Conservation (phyloP, 805 yeast genomes). For the Lachancea cidri region DNA sequence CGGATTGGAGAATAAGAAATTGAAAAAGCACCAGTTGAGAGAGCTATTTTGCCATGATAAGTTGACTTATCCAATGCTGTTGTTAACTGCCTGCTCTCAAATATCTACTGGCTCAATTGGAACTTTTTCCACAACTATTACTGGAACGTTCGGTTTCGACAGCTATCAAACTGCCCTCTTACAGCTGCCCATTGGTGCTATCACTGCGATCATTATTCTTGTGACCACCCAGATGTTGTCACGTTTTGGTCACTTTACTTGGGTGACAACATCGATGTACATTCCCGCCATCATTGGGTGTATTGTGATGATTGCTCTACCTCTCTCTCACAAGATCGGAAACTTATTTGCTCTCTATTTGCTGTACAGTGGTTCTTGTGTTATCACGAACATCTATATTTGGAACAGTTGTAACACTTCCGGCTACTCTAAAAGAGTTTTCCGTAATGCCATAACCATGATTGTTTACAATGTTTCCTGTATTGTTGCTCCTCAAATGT, state of each 20-base stretch:
- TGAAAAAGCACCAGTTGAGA: slow-evolving; percentile 41
- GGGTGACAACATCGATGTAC: slow-evolving; percentile 36
- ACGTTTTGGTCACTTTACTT: slow-evolving; percentile 33
- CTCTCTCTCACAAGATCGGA: slow-evolving; percentile 37
- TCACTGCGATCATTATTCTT: slow-evolving; percentile 40
- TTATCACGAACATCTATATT: slow-evolving; percentile 52
- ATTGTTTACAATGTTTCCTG: slow-evolving; percentile 55
- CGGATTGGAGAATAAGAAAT: slow-evolving; percentile 45
- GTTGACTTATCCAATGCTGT: slow-evolving; percentile 46
- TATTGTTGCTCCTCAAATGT: slow-evolving; percentile 60
- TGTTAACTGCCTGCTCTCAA: slow-evolving; percentile 43
- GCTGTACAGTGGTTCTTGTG: slow-evolving; percentile 51
- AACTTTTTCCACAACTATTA: slow-evolving; percentile 48
- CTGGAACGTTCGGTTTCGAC: slow-evolving; percentile 47
- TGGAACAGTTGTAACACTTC: slow-evolving; percentile 62
- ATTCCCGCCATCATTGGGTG: slow-evolving; percentile 47
- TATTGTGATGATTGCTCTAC: slow-evolving; percentile 39
- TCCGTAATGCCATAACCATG: slow-evolving; percentile 51
- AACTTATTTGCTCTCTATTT: slow-evolving; percentile 46
- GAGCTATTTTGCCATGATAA: slow-evolving; percentile 44
- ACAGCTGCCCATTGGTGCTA: slow-evolving; percentile 55
- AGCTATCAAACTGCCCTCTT: slow-evolving; percentile 41
- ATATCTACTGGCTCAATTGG: slow-evolving; percentile 49
- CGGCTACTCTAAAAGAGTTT: slow-evolving; percentile 54
- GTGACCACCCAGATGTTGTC: slow-evolving; percentile 37